Conservation (phyloP, 202 grass and related monocot species). For the Zoysia matrella region DNA sequence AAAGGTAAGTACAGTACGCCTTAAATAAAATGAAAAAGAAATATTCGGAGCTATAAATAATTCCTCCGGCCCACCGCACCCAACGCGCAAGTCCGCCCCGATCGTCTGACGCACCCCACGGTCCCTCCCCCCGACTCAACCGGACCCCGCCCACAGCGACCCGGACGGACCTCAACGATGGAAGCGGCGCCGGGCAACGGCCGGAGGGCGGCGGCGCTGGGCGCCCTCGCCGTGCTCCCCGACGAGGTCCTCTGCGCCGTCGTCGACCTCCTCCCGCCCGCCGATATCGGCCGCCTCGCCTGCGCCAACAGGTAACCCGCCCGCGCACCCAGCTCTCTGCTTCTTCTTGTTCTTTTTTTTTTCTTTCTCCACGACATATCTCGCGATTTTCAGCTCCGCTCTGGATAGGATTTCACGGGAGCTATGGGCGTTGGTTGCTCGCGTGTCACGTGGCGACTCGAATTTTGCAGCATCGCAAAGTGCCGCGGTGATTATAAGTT, state of each 20-base stretch:
- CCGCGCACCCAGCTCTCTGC: neutral
- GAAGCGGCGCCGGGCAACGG: slow-evolving; percentile 34
- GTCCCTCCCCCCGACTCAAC: neutral
- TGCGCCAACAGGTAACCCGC: slow-evolving; percentile 79
- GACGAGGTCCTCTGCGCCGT: slow-evolving; percentile 83
- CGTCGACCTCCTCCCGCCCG: slow-evolving; percentile 81
- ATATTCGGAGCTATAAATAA: slow-evolving; percentile 9
- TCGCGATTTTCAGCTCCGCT: neutral
- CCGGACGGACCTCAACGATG: slow-evolving; percentile 35
- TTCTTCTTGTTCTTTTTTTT: neutral
- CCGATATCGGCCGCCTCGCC: slow-evolving; percentile 81
- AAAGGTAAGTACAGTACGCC: no score
- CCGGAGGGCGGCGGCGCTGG: slow-evolving; percentile 78
- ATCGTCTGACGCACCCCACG: neutral
- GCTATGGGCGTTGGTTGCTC: neutral
- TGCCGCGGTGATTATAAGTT: neutral
- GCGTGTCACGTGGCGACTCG: neutral
- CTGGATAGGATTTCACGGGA: neutral
- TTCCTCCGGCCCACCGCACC: neutral
- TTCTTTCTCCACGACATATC: neutral
- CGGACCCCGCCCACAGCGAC: neutral
- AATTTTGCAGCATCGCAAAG: neutral
- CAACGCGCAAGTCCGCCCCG: slow-evolving; percentile 39
- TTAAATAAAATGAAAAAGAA: neutral
- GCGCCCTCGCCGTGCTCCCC: slow-evolving; percentile 71